Base-by-base conservation (phyloP, 2,329 filamentous ascomycete species). In the Exophiala sideris region DNA sequence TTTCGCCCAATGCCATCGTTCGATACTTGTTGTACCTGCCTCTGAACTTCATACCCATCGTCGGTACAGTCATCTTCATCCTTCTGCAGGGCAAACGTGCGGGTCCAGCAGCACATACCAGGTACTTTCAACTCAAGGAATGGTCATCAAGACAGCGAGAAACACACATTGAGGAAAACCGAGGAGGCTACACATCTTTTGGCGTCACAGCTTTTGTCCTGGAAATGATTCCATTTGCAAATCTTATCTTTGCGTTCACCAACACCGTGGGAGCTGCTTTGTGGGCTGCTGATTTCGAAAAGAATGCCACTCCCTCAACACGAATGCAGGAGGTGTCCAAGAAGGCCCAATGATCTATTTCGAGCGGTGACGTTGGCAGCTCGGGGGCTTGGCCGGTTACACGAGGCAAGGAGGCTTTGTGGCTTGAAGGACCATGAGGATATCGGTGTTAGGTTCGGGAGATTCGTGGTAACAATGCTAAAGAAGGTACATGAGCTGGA, bases 41-140 rank as follows among this genome's bases (percentile, higher is more conserved):
- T 9, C 79, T 97, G 57, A 97, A 96, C 74, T 91, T 96, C 68
- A 91, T 97, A 48, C 92, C 92, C 0, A 80, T 96, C 0, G 82
- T 96, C 14, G 92, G 92, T 5, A 96, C 91, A 0, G 75, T 85
- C 6, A 74, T 91, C 3, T 97, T 95, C 70, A 80, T 96, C 33
- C 69, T 87, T 24, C 68, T 95, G 12, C 90, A 96, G 70, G 87
- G 86, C 70, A 71, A 70, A 64, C 76, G 74, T 54, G 68, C 73
- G 21, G 83, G 79, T 2, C 82, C 83, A 38, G 73, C 73, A 1
- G 75, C 77, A 35, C 79, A 83, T 66, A 68, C 70, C 3, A 70
- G 94, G 72, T 96, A 96, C 72, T 96, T 96, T 70, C 89, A 95
- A 74, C 79, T 97, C 58, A 97, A 96, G 75, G 82, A 83, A 45